Conservation (phyloP, 805 yeast genomes). For the Metschnikowia vanudenii region DNA sequence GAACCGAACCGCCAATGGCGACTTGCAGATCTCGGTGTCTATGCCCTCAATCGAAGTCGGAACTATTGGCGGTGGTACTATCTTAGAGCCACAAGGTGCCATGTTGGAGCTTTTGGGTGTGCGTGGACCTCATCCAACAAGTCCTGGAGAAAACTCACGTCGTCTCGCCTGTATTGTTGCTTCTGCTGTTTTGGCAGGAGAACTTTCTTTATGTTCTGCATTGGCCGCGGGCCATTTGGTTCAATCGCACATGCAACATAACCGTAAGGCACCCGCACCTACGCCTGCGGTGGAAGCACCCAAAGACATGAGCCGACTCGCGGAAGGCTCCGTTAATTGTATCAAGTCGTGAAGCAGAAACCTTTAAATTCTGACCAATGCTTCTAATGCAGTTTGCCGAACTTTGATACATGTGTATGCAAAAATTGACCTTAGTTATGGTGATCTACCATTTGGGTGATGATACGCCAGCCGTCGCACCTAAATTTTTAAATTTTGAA, state of each 20-base stretch:
- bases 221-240: conserved; percentile 98
- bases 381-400: neutral
- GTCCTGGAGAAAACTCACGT: conserved; percentile 93
- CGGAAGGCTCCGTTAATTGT: conserved; percentile 75
- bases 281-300: conserved; percentile 23
- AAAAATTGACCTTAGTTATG: neutral
- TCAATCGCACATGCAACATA: conserved; percentile 95
- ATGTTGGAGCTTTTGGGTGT: conserved; percentile 94
- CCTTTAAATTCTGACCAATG: neutral
- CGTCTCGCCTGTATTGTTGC: conserved; percentile 92
- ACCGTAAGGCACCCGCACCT: conserved; percentile 56
- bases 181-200: conserved; percentile 93
- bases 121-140: conserved; percentile 90
- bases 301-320: conserved; percentile 43
- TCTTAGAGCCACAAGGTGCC: conserved; percentile 94
- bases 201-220: conserved; percentile 90
- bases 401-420: neutral
- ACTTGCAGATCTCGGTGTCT: conserved; percentile 85
- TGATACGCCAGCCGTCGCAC: too few relatives aligned
- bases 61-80: conserved; percentile 98
- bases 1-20: conserved; percentile 69
- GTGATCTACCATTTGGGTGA: neutral
- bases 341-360: conserved; percentile 46
- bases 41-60: conserved; percentile 99
- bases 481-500: too few relatives aligned